Evolutionary conservation across 176 grass and related monocot genomes (phyloP).

Genomic region (Oryza meyeriana): DNA sequence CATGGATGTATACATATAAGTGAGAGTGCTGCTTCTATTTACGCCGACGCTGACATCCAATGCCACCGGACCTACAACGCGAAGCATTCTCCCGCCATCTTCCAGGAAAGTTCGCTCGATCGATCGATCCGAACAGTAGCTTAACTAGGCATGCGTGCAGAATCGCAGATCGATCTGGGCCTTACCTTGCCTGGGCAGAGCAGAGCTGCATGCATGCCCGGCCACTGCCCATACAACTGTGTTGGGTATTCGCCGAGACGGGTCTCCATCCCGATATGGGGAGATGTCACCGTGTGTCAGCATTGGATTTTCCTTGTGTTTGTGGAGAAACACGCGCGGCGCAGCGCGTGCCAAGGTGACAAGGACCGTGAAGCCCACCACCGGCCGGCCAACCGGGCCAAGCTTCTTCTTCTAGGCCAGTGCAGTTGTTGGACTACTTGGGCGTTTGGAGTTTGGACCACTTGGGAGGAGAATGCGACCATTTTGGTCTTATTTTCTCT

Average conservation of each 20-base stretch:
- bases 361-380: background rate
- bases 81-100: no score
- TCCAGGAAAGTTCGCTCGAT: background rate
- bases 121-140: background rate
- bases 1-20: no score
- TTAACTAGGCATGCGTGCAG: background rate
- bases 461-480: background rate
- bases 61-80: no score
- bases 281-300: no score
- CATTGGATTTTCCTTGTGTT: no score
- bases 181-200: background rate
- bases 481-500: background rate
- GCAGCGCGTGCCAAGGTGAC: background rate
- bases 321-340: no score
- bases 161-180: background rate
- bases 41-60: no score
- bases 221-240: background rate
- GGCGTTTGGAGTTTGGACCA: slow-evolving; percentile 18
- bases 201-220: background rate
- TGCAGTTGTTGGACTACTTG: background rate
- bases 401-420: background rate
- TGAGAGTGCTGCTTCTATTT: no score
- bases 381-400: background rate
- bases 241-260: background rate
- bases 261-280: background rate